These are phyloP conservation scores for Usnea hakonensis DNA, from an alignment of 495 filamentous ascomycete species.

Conservation along the genomic window DNA sequence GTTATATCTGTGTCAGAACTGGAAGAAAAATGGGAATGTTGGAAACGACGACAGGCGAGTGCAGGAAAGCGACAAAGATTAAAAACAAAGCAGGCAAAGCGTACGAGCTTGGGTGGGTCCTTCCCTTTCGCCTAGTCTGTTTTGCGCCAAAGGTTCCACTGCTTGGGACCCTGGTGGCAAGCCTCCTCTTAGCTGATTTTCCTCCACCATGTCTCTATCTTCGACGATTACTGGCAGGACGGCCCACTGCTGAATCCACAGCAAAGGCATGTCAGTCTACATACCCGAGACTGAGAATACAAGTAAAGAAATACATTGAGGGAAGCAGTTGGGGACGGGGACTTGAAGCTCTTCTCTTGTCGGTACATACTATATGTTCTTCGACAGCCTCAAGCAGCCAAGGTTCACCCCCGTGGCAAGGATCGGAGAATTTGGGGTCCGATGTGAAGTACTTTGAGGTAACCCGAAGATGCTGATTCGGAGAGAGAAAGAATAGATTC, in stretches of 20 bases:
- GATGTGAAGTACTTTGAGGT: constrained; percentile 13
- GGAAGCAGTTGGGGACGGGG: neutral
- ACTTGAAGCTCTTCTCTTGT: constrained; percentile 13
- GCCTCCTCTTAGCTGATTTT: constrained; percentile 22
- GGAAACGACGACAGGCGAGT: neutral
- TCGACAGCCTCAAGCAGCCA: neutral
- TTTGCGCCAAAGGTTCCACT: constrained; percentile 9
- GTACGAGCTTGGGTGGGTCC: constrained; percentile 8
- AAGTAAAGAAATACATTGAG: neutral
- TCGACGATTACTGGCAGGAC: constrained; percentile 36
- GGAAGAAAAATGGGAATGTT: neutral
- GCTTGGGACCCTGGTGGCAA: constrained; percentile 16
- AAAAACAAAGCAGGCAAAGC: neutral
- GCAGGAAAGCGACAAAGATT: neutral
- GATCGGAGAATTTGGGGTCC: constrained; percentile 22
- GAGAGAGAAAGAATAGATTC: neutral
- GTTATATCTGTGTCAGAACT: neutral
- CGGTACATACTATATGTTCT: constrained; percentile 14
- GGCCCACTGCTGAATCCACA: constrained; percentile 41
- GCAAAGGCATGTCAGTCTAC: constrained; percentile 32
- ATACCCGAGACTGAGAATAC: neutral
- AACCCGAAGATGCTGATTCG: constrained; percentile 14
- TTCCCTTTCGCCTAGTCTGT: constrained; percentile 21
- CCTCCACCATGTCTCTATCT: constrained; percentile 33
- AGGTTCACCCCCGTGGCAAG: constrained; percentile 15